Conservation (phyloP, 805 yeast genomes). For the Martiniozyma abietophila region DNA sequence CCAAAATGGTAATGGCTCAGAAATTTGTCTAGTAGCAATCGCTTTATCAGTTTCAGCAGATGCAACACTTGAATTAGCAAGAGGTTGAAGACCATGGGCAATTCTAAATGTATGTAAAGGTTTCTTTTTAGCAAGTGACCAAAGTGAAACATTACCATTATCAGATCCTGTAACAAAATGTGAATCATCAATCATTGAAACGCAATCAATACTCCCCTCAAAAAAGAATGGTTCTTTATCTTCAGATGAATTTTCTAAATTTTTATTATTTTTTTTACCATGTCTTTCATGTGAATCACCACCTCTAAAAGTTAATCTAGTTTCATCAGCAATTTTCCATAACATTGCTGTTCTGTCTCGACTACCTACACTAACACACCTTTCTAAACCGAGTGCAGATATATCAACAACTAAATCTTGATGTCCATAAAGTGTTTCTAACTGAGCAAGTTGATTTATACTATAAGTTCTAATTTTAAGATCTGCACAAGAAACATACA, state of each 20-base stretch:
- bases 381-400: slow-evolving; percentile 71
- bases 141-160: slow-evolving; percentile 80
- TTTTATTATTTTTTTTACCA: slow-evolving; percentile 27
- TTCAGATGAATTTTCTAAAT: slow-evolving; percentile 26
- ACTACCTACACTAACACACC: slow-evolving; percentile 93
- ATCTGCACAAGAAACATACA: slow-evolving; percentile 91
- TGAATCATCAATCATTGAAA: slow-evolving; percentile 84
- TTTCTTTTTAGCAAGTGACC: slow-evolving; percentile 88
- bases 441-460: slow-evolving; percentile 75
- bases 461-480: slow-evolving; percentile 82
- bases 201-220: slow-evolving; percentile 89
- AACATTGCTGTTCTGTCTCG: slow-evolving; percentile 92
- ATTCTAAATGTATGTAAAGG: slow-evolving; percentile 60
- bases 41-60: slow-evolving; percentile 39
- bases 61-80: slow-evolving; percentile 37
- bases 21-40: slow-evolving; percentile 41
- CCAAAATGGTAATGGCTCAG: slow-evolving; percentile 72
- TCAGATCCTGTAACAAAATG: slow-evolving; percentile 94
- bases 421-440: slow-evolving; percentile 91
- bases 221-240: slow-evolving; percentile 30
- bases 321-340: slow-evolving; percentile 96
- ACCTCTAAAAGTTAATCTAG: slow-evolving; percentile 87
- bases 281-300: slow-evolving; percentile 50
- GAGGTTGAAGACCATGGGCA: slow-evolving; percentile 64
- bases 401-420: slow-evolving; percentile 84